phyloP scores from a whole-genome alignment of 345 rosid species.

The Lumnitzera racemosa region DNA sequence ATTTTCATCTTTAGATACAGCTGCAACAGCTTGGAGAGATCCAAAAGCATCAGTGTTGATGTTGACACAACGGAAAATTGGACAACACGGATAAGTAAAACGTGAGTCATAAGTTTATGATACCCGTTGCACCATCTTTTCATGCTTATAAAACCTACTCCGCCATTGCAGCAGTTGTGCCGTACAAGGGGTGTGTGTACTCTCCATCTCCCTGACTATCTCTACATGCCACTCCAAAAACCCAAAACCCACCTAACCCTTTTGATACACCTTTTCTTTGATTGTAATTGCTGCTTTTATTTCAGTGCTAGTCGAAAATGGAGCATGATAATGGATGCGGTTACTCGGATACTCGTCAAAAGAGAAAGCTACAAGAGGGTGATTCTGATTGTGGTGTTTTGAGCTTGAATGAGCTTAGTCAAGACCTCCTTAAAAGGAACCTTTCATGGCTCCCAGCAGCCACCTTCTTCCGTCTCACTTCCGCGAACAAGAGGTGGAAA shows the following conservation, averaged over 20 bases:
- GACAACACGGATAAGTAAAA: too few relatives aligned
- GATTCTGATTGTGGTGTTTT: slow-evolving; percentile 15
- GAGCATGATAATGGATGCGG: slow-evolving; percentile 14
- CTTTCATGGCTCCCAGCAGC: slow-evolving; percentile 86
- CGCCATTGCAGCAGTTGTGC: neutral
- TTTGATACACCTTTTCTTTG: too few relatives aligned
- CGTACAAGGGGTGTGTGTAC: neutral
- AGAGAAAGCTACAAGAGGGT: slow-evolving; percentile 43
- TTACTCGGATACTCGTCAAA: slow-evolving; percentile 23
- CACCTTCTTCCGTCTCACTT: slow-evolving; percentile 45
- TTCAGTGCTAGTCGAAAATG: slow-evolving; percentile 16
- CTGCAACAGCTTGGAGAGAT: too few relatives aligned
- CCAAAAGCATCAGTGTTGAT: too few relatives aligned
- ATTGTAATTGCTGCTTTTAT: slow-evolving; percentile 14
- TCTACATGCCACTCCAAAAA: slow-evolving; percentile 7
- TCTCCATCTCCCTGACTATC: neutral
- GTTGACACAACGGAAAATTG: too few relatives aligned
- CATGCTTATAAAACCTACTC: neutral
- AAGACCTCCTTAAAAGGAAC: slow-evolving; percentile 72
- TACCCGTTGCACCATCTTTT: neutral
- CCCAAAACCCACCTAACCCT: too few relatives aligned
- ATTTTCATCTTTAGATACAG: too few relatives aligned
- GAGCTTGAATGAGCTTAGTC: slow-evolving; percentile 60
- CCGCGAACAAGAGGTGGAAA: slow-evolving; percentile 91
- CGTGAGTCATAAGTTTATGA: too few relatives aligned